A percentile compares a stretch with the other conserved stretches of the same genome.
These are phyloP conservation scores for Emiliania huxleyi DNA, from an alignment of 78 protist genomes.

Conservation along the genomic window DNA sequence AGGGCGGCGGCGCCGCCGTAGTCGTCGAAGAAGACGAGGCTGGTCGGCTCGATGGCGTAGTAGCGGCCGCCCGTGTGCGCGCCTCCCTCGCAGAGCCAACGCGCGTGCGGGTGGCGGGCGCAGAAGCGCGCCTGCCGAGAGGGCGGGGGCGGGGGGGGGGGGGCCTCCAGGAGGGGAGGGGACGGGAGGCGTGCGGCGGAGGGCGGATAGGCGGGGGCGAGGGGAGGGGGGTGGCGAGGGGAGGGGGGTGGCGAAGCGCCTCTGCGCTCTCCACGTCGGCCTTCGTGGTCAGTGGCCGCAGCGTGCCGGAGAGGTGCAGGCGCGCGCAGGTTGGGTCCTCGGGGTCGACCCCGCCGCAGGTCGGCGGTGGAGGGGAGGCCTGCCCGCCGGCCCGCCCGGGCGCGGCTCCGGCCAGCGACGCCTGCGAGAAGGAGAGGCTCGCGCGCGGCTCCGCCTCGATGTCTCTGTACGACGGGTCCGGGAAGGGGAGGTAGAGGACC, in stretches of 20 bases:
- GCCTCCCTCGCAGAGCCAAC: background rate
- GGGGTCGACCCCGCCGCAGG: background rate
- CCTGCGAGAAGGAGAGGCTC: background rate
- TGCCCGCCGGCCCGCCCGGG: too few species aligned
- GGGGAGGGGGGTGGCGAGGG: too few species aligned
- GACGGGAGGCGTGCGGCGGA: too few species aligned
- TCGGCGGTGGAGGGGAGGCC: too few species aligned
- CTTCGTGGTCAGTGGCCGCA: background rate
- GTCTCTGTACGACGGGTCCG: background rate
- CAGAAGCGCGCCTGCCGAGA: background rate
- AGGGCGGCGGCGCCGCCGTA: background rate
- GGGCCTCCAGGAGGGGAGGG: too few species aligned
- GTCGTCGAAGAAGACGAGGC: background rate
- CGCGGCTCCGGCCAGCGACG: too few species aligned
- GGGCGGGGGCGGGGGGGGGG: too few species aligned
- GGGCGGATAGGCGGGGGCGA: too few species aligned
- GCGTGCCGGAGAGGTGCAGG: background rate
- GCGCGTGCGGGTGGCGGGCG: background rate
- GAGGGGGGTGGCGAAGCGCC: too few species aligned
- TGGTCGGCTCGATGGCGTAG: background rate
- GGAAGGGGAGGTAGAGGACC: background rate
- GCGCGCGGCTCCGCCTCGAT: background rate
- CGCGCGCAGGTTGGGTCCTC: slow-evolving; percentile 10
- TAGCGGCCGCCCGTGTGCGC: slow-evolving; percentile 5
- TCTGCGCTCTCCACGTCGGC: background rate